phyloP scores from a whole-genome alignment of 2,329 filamentous ascomycete genomes.

The Phyllachora maydis region DNA sequence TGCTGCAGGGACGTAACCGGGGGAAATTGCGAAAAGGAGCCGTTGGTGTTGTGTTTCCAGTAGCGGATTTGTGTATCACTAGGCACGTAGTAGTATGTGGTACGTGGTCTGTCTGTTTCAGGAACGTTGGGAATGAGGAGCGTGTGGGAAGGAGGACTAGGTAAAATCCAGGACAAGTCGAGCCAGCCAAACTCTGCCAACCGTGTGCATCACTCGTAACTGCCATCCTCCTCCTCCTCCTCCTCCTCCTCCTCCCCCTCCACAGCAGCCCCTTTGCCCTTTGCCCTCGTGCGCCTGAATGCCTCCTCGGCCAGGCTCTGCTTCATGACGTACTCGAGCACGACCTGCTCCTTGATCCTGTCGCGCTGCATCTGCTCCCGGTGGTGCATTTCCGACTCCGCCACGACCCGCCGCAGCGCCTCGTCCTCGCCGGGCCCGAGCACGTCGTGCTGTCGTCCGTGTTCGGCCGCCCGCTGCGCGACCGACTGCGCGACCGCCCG shows the following conservation, averaged over 20 bases:
- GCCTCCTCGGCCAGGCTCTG: constrained; percentile 54
- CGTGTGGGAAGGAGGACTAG: too few relatives aligned
- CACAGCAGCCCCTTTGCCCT: constrained; percentile 12
- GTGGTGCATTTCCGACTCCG: constrained; percentile 23
- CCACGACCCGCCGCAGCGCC: constrained; percentile 23
- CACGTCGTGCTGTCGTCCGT: background rate
- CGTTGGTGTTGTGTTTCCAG: too few relatives aligned
- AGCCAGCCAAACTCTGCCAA: too few relatives aligned
- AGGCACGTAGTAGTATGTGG: too few relatives aligned
- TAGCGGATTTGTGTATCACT: too few relatives aligned
- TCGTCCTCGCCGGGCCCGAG: constrained; percentile 16
- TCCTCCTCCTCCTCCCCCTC: constrained; percentile 25
- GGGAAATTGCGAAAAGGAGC: too few relatives aligned
- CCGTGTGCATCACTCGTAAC: too few relatives aligned
- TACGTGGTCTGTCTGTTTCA: too few relatives aligned
- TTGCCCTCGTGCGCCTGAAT: constrained; percentile 16
- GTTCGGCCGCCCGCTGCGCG: constrained; percentile 4
- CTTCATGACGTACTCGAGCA: constrained; percentile 59
- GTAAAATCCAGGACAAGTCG: too few relatives aligned
- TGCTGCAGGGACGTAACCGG: too few relatives aligned
- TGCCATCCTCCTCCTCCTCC: constrained; percentile 37
- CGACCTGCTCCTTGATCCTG: constrained; percentile 46
- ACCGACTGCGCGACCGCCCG: constrained; percentile 33
- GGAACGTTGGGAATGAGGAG: too few relatives aligned
- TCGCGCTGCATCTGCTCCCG: constrained; percentile 19